Evolutionary conservation across 2,329 filamentous ascomycete genomes (phyloP).

Genomic region (Cladorrhinum sp.): DNA sequence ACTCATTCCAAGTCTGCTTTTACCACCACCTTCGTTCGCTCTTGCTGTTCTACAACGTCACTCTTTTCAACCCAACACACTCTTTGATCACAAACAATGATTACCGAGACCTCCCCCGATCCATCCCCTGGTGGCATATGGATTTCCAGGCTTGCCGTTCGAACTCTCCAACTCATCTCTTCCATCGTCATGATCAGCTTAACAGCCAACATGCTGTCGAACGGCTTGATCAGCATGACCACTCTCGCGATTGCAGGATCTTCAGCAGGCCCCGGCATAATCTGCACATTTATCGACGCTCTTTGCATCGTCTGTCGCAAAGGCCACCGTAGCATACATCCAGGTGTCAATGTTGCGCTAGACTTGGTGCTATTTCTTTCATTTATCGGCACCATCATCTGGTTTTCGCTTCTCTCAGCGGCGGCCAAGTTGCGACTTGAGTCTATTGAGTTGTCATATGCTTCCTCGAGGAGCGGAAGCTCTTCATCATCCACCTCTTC

Average conservation of each 20-base stretch:
- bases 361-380: constrained; percentile 15
- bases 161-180: neutral
- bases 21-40: too few species aligned
- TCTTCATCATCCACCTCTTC: neutral
- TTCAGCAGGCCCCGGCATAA: neutral
- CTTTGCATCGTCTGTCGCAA: constrained; percentile 12
- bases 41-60: neutral
- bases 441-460: neutral
- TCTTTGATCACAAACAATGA: too few species aligned
- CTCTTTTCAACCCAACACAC: too few species aligned
- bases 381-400: neutral
- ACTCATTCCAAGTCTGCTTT: too few species aligned
- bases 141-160: constrained; percentile 12
- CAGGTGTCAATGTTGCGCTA: constrained; percentile 29
- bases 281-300: constrained; percentile 13
- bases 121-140: constrained; percentile 14
- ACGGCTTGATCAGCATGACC: neutral
- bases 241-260: neutral
- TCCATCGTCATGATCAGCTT: constrained; percentile 8
- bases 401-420: neutral
- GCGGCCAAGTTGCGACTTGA: neutral
- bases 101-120: constrained; percentile 9
- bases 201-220: neutral
- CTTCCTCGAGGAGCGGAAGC: neutral
- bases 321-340: constrained; percentile 28